phyloP scores from a whole-genome alignment of 352 stramenopile genomes.

The Blastocystis hominis region DNA sequence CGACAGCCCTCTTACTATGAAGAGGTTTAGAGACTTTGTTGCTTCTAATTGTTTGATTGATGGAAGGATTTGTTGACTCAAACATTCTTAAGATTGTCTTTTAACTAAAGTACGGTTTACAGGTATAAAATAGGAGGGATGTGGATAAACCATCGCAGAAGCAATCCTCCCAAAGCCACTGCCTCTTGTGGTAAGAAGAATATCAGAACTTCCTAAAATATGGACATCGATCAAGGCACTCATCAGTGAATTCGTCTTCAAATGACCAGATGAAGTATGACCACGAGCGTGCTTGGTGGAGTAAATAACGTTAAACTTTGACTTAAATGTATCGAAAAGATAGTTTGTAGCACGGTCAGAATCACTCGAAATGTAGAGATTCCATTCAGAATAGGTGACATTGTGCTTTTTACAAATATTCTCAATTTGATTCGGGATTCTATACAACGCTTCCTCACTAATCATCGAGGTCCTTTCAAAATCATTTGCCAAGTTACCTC shows the following conservation, averaged over 20 bases:
- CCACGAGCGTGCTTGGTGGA: neutral
- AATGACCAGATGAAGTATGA: neutral
- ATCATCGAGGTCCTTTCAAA: neutral
- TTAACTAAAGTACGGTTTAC: neutral
- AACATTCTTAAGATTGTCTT: neutral
- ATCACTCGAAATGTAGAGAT: neutral
- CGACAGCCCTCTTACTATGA: constrained; percentile 30
- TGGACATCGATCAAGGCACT: neutral
- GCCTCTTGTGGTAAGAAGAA: neutral
- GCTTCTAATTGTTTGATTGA: neutral
- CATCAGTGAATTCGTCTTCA: neutral
- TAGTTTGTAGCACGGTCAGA: neutral
- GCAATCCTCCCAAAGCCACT: neutral
- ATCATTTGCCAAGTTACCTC: neutral
- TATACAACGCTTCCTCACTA: neutral
- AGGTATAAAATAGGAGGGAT: neutral
- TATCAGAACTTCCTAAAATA: neutral
- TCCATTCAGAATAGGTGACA: neutral
- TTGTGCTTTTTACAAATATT: neutral
- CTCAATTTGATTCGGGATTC: neutral
- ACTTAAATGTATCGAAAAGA: neutral
- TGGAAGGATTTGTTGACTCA: neutral
- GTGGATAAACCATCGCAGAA: neutral
- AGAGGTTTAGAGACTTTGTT: constrained; percentile 9
- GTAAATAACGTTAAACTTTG: neutral